Evolutionary conservation across 2,329 filamentous ascomycete species (phyloP), one percentile per base, ranked within the genome.

Genomic region (Rugonectria rugulosa): DNA sequence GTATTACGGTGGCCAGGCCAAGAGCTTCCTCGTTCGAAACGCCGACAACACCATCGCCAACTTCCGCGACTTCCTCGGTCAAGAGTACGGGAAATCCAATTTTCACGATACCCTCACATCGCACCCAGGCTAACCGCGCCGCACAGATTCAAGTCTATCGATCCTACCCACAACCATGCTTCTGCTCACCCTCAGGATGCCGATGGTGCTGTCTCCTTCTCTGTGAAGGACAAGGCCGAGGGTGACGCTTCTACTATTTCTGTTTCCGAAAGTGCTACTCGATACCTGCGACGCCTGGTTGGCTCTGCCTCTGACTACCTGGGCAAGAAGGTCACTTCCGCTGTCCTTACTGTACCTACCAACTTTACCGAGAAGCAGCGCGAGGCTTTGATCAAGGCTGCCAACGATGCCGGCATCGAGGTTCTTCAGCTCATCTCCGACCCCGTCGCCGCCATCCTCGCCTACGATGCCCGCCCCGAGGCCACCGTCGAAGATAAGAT

Each of bases 1-100:
- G 79, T 97, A 96, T 78, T 93, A 96, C 72, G 95, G 95, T 70
- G 88, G 90, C 63, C 94, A 99, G 79, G 95, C 94, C 70, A 99
- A 98, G 84, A 82, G 85, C 63, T 94, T 98, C 79, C 86, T 98
- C 56, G 84, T 98, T 65, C 90, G 95, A 72, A 98, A 99, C 77
- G 84, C 92, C 63, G 85, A 86, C 74, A 98, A 98, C 83, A 97
- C 95, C 19, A 85, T 97, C 71, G 91, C 92, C 72, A 96, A 91
- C 81, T 99, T 98, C 83, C 88, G 92, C 77, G 95, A 99, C 72
- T 97, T 92, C 76, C 78, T 99, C 48, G 95, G 95, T 68, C 91
- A 96, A 84, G 90, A 96, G 90, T 96, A 87, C 56, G 85, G 45
- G 34, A 3, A 37, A 24, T 14, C 40, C 49, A 34, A 29, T 27